These are phyloP conservation scores for Sporothrix luriei DNA, from an alignment of 2,329 filamentous ascomycete genomes.

Conservation along the genomic window DNA sequence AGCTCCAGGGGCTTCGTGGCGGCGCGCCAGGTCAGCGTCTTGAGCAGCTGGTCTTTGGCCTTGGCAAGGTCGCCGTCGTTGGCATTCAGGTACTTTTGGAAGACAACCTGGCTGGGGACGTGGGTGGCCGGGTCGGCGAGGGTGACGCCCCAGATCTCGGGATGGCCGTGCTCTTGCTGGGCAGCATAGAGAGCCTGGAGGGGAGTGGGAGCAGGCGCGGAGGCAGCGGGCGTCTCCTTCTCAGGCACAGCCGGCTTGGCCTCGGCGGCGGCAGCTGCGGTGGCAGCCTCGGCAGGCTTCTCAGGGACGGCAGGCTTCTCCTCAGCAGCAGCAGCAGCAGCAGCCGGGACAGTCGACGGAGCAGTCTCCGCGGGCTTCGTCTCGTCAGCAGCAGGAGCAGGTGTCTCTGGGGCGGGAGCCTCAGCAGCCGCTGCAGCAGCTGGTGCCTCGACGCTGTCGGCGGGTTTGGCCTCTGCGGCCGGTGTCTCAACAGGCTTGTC, in stretches of 20 bases:
- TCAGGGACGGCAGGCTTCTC: slow-evolving; percentile 27
- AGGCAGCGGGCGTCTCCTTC: slow-evolving; percentile 2
- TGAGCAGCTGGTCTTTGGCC: slow-evolving; percentile 75
- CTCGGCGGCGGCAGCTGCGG: neutral
- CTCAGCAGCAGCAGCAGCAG: neutral
- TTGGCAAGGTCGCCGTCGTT: slow-evolving; percentile 75
- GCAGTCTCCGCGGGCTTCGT: slow-evolving; percentile 27
- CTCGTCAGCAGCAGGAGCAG: slow-evolving; percentile 4
- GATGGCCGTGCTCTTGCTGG: slow-evolving; percentile 23
- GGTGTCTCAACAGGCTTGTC: slow-evolving; percentile 34
- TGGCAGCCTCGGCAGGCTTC: slow-evolving; percentile 14
- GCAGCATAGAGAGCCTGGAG: slow-evolving; percentile 39
- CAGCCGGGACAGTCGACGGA: neutral
- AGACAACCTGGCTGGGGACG: slow-evolving; percentile 76
- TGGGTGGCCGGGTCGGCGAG: slow-evolving; percentile 59
- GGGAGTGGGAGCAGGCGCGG: slow-evolving; percentile 21
- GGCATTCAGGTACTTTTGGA: slow-evolving; percentile 92
- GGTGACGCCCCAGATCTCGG: slow-evolving; percentile 84
- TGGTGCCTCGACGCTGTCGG: neutral
- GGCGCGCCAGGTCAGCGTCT: slow-evolving; percentile 82
- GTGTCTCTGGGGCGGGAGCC: slow-evolving; percentile 6
- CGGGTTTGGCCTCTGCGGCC: slow-evolving; percentile 27
- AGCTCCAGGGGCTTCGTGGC: slow-evolving; percentile 70
- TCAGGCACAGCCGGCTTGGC: slow-evolving; percentile 26
- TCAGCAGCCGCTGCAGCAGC: slow-evolving; percentile 10